These are phyloP conservation scores for Pleurotus cornucopiae DNA, from an alignment of 768 basidiomycete genomes.

Conservation along the genomic window DNA sequence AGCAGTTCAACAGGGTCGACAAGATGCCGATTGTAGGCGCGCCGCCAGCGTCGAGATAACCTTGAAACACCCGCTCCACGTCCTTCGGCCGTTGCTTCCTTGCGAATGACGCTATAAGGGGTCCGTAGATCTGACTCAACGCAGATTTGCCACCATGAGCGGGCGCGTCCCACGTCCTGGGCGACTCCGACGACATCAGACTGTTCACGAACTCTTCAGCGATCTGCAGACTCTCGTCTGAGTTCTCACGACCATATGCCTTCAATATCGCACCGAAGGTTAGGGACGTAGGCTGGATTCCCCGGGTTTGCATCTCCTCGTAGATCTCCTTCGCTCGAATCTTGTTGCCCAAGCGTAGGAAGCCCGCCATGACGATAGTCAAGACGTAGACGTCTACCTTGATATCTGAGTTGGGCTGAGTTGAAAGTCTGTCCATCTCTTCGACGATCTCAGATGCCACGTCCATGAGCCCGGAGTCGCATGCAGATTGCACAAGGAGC, in stretches of 20 bases:
- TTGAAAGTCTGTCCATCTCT: conserved; percentile 56
- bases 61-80: conserved; percentile 52
- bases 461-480: conserved; percentile 63
- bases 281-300: conserved; percentile 62
- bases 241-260: conserved; percentile 50
- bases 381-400: conserved; percentile 55
- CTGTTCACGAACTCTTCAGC: conserved; percentile 64
- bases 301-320: conserved; percentile 63
- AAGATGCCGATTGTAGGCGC: conserved; percentile 57
- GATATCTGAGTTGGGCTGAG: conserved; percentile 31
- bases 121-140: conserved; percentile 54
- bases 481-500: conserved; percentile 75
- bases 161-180: conserved; percentile 33
- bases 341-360: conserved; percentile 52
- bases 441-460: conserved; percentile 62
- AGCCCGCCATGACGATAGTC: conserved; percentile 74
- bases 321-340: conserved; percentile 59
- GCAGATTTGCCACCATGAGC: conserved; percentile 35
- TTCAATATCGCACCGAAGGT: conserved; percentile 67
- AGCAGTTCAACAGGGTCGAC: conserved; percentile 65
- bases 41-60: conserved; percentile 50
- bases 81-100: conserved; percentile 38
- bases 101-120: conserved; percentile 54
- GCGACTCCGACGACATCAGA: conserved; percentile 34
- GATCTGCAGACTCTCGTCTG: conserved; percentile 44